Conservation (phyloP, 805 yeast species). For the Osmozyma mogii region DNA sequence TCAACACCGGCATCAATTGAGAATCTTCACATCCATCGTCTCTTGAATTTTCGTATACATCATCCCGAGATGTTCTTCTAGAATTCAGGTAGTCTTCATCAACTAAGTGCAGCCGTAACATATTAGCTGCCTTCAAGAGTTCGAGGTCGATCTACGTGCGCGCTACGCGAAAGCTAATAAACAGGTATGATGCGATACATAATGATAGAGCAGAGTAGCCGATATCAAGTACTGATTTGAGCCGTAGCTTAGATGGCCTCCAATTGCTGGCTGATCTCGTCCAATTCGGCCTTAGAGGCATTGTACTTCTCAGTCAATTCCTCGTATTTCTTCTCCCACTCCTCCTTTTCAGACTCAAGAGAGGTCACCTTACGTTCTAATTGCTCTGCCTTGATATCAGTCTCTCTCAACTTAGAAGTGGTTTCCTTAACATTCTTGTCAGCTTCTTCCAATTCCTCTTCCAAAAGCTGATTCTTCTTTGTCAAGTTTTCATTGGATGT, state of each 20-base stretch:
- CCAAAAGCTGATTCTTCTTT: conserved; percentile 82
- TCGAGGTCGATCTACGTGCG: not conserved
- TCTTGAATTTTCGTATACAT: not conserved
- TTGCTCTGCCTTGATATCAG: conserved; percentile 94
- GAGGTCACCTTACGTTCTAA: conserved; percentile 90
- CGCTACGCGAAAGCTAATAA: too few relatives aligned
- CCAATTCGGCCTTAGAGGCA: conserved; percentile 87
- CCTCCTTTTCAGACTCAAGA: conserved; percentile 86
- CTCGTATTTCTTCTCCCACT: conserved; percentile 84
- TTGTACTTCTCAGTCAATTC: conserved; percentile 76
- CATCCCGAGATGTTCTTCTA: not conserved
- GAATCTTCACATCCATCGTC: too few relatives aligned
- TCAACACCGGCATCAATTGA: conserved; percentile 9
- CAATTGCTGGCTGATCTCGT: conserved; percentile 93
- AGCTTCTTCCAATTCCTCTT: conserved; percentile 84
- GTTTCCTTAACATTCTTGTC: conserved; percentile 89
- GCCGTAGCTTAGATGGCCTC: conserved; percentile 62
- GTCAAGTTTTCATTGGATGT: conserved; percentile 85
- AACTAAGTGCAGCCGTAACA: not conserved
- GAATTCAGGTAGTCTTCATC: not conserved
- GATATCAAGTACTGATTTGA: too few relatives aligned
- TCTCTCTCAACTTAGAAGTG: conserved; percentile 87
- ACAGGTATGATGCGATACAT: too few relatives aligned
- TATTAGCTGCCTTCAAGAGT: not conserved
- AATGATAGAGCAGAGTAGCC: too few relatives aligned